Conservation (phyloP, 768 basidiomycete genomes). For the Naematelia encephala region DNA sequence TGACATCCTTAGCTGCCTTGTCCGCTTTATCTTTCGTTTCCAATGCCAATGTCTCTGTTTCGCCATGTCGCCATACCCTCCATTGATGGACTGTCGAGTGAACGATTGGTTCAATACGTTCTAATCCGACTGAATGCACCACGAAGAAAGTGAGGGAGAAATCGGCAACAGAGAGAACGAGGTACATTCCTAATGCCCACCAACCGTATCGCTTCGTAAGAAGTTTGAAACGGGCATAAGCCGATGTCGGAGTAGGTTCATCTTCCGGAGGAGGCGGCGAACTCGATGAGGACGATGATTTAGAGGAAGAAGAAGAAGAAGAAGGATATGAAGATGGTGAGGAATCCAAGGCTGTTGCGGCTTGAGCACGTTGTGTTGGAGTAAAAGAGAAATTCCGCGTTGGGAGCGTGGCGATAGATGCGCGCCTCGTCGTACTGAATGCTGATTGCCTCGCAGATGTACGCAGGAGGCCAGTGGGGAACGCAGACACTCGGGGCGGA, state of each 20-base stretch:
- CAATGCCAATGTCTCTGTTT: slow-evolving; percentile 5
- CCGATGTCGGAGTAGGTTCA: slow-evolving; percentile 4
- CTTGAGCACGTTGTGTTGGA: too few relatives aligned
- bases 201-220: slow-evolving; percentile 91
- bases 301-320: background rate
- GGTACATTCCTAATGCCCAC: slow-evolving; percentile 91
- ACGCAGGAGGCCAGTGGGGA: too few relatives aligned
- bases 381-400: too few relatives aligned
- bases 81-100: slow-evolving; percentile 49
- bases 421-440: too few relatives aligned
- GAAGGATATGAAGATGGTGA: background rate
- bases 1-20: background rate
- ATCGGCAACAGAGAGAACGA: slow-evolving; percentile 69
- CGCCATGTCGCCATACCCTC: slow-evolving; percentile 20
- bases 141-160: slow-evolving; percentile 78
- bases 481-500: too few relatives aligned
- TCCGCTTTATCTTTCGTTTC: slow-evolving; percentile 13
- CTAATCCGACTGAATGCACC: slow-evolving; percentile 83
- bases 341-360: too few relatives aligned
- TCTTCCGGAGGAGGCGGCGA: background rate
- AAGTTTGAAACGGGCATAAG: slow-evolving; percentile 36
- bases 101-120: slow-evolving; percentile 73
- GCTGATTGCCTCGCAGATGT: too few relatives aligned
- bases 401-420: too few relatives aligned
- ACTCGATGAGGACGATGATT: background rate